Percentiles rank a stretch among this genome's conserved stretches.
Conservation (phyloP, 352 stramenopile genomes). For the Poterioochromonas sp. region DNA sequence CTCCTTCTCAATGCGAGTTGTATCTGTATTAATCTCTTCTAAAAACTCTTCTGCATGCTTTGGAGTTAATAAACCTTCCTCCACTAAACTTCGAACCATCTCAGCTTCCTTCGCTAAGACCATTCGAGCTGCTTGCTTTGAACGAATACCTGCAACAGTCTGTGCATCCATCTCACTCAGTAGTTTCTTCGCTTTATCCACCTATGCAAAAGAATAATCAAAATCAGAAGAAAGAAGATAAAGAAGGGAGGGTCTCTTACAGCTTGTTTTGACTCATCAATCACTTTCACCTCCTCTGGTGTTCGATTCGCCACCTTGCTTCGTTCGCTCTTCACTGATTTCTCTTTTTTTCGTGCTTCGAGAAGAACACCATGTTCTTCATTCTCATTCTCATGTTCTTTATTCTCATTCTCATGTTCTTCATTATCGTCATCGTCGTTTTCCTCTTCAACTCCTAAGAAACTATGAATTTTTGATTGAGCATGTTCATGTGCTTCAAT, state of each 20-base stretch:
- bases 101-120: conserved; percentile 24
- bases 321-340: not conserved
- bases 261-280: conserved; percentile 16
- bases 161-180: conserved; percentile 5
- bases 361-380: too few relatives aligned
- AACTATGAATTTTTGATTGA: conserved; percentile 26
- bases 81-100: not conserved
- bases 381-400: not conserved
- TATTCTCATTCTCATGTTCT: not conserved
- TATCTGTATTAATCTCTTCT: conserved; percentile 11
- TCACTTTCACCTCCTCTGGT: conserved; percentile 14
- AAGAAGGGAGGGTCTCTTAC: conserved; percentile 9
- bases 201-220: not conserved
- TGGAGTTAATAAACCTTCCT: conserved; percentile 16
- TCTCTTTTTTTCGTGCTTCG: too few relatives aligned
- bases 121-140: conserved; percentile 11
- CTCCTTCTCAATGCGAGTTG: not conserved
- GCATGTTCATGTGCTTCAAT: conserved; percentile 35
- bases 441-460: conserved; percentile 7
- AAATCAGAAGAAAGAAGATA: not conserved
- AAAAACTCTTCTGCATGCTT: conserved; percentile 30
- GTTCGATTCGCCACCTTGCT: not conserved
- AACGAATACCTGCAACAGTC: not conserved
- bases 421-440: not conserved
- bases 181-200: not conserved